Percentiles rank a stretch among this genome's conserved stretches.
phyloP scores from a whole-genome alignment of 2,329 filamentous ascomycete genomes.

The Fusarium anguioides region DNA sequence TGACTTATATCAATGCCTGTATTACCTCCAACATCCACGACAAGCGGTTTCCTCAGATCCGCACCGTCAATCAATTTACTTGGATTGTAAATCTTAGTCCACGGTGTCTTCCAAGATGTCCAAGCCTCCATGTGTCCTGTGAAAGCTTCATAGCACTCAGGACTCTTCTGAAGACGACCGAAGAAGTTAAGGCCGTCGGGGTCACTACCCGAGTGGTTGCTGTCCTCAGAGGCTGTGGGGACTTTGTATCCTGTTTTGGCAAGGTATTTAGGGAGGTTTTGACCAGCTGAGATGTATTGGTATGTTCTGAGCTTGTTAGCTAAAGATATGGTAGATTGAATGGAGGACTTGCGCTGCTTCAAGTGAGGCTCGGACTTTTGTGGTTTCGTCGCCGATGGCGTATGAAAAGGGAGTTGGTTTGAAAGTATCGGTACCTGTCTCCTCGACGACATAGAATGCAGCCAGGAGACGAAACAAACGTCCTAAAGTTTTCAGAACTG shows the following conservation, averaged over 20 bases:
- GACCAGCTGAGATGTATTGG: slow-evolving; percentile 31
- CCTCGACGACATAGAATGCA: slow-evolving; percentile 33
- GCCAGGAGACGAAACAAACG: slow-evolving; percentile 28
- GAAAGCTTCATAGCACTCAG: slow-evolving; percentile 33
- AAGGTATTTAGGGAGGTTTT: slow-evolving; percentile 33
- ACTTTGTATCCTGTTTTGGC: slow-evolving; percentile 23
- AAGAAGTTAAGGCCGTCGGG: slow-evolving; percentile 34
- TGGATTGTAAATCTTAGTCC: slow-evolving; percentile 34
- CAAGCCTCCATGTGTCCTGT: slow-evolving; percentile 35
- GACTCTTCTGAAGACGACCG: slow-evolving; percentile 27
- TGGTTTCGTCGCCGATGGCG: slow-evolving; percentile 33
- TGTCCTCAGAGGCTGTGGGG: slow-evolving; percentile 13
- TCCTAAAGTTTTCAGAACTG: neutral
- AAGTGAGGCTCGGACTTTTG: slow-evolving; percentile 31
- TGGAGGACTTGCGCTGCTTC: slow-evolving; percentile 16
- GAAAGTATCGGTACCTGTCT: slow-evolving; percentile 26
- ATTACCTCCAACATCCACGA: slow-evolving; percentile 35
- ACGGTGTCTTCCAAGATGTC: slow-evolving; percentile 35
- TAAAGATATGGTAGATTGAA: accelerated
- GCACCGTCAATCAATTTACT: slow-evolving; percentile 17
- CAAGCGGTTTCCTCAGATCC: slow-evolving; percentile 10
- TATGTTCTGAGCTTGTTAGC: slow-evolving; percentile 7
- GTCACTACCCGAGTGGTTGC: slow-evolving; percentile 20
- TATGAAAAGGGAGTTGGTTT: slow-evolving; percentile 27
- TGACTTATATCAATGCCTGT: slow-evolving; percentile 32